Percentiles rank a stretch among this genome's conserved stretches.
Conservation (phyloP, 2,329 filamentous ascomycete species). For the Venturia aucupariae region DNA sequence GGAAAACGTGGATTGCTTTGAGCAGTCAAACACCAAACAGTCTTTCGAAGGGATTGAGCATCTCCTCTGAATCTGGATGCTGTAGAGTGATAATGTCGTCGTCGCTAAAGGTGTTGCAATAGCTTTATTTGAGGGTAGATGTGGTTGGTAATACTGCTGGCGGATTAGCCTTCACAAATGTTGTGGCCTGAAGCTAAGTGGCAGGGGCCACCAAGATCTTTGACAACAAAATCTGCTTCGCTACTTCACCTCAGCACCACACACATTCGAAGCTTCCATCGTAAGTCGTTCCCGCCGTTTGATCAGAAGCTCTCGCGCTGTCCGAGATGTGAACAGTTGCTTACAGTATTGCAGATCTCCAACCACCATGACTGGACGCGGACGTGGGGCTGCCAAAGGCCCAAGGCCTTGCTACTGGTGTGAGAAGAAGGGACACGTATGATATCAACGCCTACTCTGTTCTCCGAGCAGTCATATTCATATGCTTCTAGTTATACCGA, state of each 20-base stretch:
- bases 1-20: background rate
- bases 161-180: background rate
- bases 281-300: background rate
- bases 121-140: background rate
- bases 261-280: background rate
- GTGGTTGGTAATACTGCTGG: background rate
- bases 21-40: background rate
- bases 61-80: background rate
- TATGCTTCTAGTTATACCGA: background rate
- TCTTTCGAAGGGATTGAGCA: background rate
- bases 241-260: background rate
- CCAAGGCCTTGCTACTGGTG: background rate
- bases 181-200: background rate
- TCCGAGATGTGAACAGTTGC: background rate
- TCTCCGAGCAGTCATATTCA: background rate
- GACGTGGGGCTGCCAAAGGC: background rate
- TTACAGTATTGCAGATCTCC: background rate
- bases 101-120: background rate
- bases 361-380: background rate
- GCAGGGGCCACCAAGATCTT: background rate
- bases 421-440: background rate
- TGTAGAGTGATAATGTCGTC: background rate
- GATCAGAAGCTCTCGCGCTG: background rate
- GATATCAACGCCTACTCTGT: background rate
- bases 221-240: background rate